A percentile compares a stretch with the other conserved stretches of the same genome.
Conservation (phyloP, 352 stramenopile species). For the Phytophthora uliginosa region DNA sequence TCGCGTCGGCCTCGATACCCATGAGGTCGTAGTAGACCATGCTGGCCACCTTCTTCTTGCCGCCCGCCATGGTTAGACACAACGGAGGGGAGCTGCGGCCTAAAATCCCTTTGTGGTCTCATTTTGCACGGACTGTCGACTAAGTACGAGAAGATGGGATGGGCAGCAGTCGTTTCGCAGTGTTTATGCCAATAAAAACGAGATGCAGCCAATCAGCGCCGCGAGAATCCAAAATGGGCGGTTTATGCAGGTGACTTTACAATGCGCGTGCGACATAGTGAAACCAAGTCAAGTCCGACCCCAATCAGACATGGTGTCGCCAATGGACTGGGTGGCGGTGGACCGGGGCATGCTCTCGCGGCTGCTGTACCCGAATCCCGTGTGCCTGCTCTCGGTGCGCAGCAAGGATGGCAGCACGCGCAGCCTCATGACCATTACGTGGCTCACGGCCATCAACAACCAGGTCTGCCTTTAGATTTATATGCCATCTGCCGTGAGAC, state of each 20-base stretch:
- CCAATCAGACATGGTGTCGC: conserved; percentile 12
- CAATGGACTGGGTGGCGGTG: conserved; percentile 59
- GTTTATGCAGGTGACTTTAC: conserved; percentile 21
- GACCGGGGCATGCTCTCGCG: conserved; percentile 81
- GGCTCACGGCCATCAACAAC: conserved; percentile 91
- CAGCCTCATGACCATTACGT: conserved; percentile 89
- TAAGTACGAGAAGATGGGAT: conserved; percentile 40
- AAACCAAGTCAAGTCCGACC: conserved; percentile 21
- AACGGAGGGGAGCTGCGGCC: background rate
- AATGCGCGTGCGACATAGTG: conserved; percentile 23
- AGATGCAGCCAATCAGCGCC: conserved; percentile 11
- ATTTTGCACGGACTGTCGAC: conserved; percentile 14
- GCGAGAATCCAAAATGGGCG: conserved; percentile 21
- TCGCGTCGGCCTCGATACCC: conserved; percentile 77
- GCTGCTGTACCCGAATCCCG: conserved; percentile 86
- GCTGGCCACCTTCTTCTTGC: conserved; percentile 76
- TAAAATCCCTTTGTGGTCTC: conserved; percentile 9
- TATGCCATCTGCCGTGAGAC: conserved; percentile 5
- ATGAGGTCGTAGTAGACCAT: conserved; percentile 89
- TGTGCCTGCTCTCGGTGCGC: conserved; percentile 73
- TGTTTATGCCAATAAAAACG: conserved; percentile 8
- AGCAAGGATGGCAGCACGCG: conserved; percentile 28
- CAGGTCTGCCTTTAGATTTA: conserved; percentile 40
- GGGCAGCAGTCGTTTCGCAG: conserved; percentile 18
- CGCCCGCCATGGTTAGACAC: conserved; percentile 29